phyloP scores from a whole-genome alignment of 257 asterid genomes.

The Gynochthodes officinalis region DNA sequence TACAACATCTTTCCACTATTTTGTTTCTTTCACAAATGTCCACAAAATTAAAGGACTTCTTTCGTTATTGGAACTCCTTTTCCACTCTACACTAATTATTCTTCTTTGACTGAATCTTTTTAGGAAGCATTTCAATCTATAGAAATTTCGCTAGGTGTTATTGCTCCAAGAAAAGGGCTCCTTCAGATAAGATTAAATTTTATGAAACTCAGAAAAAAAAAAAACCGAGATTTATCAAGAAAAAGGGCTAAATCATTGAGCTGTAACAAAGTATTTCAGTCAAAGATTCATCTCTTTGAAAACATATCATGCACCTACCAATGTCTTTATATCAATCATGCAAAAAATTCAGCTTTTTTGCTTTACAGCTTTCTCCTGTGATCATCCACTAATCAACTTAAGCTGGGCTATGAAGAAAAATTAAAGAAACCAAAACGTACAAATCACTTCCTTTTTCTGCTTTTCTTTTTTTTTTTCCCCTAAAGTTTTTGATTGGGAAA shows the following conservation, averaged over 20 bases:
- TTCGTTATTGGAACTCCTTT: constrained; percentile 8
- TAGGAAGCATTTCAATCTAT: background rate
- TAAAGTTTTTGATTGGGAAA: constrained; percentile 11
- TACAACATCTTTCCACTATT: no score
- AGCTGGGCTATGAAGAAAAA: constrained; percentile 7
- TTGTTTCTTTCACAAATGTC: constrained; percentile 13
- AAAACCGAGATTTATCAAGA: background rate
- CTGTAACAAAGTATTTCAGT: constrained; percentile 1
- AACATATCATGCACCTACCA: background rate
- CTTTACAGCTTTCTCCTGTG: constrained; percentile 4
- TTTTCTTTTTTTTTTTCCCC: no score
- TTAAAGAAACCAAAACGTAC: background rate
- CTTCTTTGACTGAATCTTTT: constrained; percentile 3
- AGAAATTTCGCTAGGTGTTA: background rate
- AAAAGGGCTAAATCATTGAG: constrained; percentile 14
- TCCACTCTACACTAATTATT: background rate
- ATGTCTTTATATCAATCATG: constrained; percentile 6
- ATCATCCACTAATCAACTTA: background rate
- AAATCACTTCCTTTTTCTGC: background rate
- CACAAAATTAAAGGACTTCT: constrained; percentile 7
- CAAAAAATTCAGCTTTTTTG: background rate
- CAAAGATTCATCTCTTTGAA: constrained; percentile 17
- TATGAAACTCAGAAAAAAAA: background rate
- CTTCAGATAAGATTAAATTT: background rate
- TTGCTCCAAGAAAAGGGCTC: background rate